phyloP scores from a whole-genome alignment of 2,329 filamentous ascomycete genomes.

The Sphaerulina populicola region DNA sequence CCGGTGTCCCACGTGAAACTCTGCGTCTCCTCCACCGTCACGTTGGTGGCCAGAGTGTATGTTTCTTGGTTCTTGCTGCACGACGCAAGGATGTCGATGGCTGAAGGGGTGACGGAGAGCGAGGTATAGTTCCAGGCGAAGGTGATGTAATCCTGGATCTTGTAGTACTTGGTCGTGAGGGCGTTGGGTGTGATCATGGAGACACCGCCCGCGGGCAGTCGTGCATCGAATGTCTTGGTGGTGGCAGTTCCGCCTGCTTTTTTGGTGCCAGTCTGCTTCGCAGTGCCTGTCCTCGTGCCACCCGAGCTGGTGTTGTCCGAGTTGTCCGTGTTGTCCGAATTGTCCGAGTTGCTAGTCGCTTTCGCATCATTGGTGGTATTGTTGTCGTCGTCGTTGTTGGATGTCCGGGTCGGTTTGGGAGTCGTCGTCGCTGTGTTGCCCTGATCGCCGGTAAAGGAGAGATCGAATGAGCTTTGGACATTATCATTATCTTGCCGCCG shows the following conservation, averaged over 20 bases:
- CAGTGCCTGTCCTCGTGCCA: constrained; percentile 17
- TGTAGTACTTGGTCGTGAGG: constrained; percentile 50
- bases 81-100: constrained; percentile 54
- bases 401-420: constrained; percentile 12
- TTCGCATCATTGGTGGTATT: constrained; percentile 11
- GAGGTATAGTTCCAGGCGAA: constrained; percentile 64
- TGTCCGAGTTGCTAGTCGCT: constrained; percentile 13
- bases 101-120: constrained; percentile 49
- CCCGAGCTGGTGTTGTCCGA: constrained; percentile 11
- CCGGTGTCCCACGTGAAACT: constrained; percentile 54
- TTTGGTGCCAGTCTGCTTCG: constrained; percentile 16
- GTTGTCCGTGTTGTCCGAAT: constrained; percentile 11
- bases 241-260: constrained; percentile 14
- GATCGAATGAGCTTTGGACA: constrained; percentile 17
- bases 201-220: constrained; percentile 51
- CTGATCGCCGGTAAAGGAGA: constrained; percentile 20
- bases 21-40: constrained; percentile 41
- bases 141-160: constrained; percentile 54
- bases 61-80: constrained; percentile 51
- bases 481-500: constrained; percentile 21
- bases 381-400: constrained; percentile 2
- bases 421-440: constrained; percentile 24
- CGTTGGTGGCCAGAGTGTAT: constrained; percentile 56
- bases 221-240: constrained; percentile 44
- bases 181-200: constrained; percentile 53